Conservation (phyloP, 2,329 filamentous ascomycete genomes). For the Plectosphaerella sp. region DNA sequence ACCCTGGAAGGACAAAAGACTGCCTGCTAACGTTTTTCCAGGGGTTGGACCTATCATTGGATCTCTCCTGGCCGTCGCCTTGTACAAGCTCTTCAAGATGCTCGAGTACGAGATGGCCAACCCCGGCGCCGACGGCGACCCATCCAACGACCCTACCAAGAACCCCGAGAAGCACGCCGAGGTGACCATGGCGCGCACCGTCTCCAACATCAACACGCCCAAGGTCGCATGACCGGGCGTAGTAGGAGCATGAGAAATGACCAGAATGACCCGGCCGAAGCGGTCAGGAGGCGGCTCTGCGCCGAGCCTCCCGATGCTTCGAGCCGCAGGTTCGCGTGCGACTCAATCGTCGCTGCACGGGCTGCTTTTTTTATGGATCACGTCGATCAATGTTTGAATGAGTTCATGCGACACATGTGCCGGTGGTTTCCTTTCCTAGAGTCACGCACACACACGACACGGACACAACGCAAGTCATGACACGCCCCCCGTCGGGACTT, state of each 20-base stretch:
- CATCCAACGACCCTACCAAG: slow-evolving; percentile 35
- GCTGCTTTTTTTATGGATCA: too few relatives aligned
- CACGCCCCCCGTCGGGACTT: neutral
- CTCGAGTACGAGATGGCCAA: slow-evolving; percentile 40
- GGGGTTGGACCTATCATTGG: slow-evolving; percentile 28
- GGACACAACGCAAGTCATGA: too few relatives aligned
- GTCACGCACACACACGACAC: neutral
- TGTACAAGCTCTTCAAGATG: slow-evolving; percentile 35
- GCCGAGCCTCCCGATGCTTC: too few relatives aligned
- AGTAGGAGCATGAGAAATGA: too few relatives aligned
- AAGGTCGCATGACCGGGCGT: neutral
- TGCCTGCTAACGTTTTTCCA: slow-evolving; percentile 6
- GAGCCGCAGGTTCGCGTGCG: too few relatives aligned
- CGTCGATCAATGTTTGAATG: too few relatives aligned
- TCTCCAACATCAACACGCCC: neutral
- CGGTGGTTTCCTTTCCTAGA: neutral
- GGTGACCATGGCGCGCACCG: slow-evolving; percentile 9
- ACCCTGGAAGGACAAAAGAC: neutral
- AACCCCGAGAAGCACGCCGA: slow-evolving; percentile 34
- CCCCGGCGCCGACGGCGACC: slow-evolving; percentile 39
- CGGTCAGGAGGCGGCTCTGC: too few relatives aligned
- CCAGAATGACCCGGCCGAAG: too few relatives aligned
- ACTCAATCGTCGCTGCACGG: too few relatives aligned
- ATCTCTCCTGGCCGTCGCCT: slow-evolving; percentile 27
- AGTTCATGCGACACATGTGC: neutral